Percentiles rank a stretch among this genome's conserved stretches.
Conservation (phyloP, 1,284 basidiomycete genomes). For the Cutaneotrichosporon mucoides region DNA sequence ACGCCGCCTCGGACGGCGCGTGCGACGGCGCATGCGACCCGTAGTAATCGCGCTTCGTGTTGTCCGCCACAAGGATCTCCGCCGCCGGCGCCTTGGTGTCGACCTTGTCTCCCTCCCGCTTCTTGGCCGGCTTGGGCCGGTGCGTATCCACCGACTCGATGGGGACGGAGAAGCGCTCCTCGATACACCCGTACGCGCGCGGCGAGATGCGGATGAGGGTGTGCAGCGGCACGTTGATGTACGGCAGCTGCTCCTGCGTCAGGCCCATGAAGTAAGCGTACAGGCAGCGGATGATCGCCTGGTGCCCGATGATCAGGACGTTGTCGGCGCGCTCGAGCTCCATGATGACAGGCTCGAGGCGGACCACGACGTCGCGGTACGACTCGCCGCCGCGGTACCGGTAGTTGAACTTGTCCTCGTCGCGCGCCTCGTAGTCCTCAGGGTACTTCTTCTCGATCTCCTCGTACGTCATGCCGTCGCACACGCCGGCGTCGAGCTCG, state of each 20-base stretch:
- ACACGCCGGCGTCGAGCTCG: conserved; percentile 97
- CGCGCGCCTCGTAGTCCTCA: conserved; percentile 96
- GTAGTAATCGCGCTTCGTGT: conserved; percentile 18
- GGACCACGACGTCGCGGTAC: conserved; percentile 91
- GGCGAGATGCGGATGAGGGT: conserved; percentile 98
- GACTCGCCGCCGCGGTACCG: conserved; percentile 92
- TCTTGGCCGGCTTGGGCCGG: conserved; percentile 68
- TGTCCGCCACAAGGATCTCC: neutral
- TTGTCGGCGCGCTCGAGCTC: conserved; percentile 97
- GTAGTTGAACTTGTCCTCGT: conserved; percentile 99
- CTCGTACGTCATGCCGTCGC: conserved; percentile 99
- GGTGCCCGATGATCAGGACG: conserved; percentile 91
- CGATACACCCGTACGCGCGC: conserved; percentile 97
- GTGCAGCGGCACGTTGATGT: conserved; percentile 94
- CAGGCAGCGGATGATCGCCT: conserved; percentile 87
- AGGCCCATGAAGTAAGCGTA: conserved; percentile 95
- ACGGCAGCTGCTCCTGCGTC: conserved; percentile 89
- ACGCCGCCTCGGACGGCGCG: neutral
- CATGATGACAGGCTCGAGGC: conserved; percentile 98
- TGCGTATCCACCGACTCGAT: conserved; percentile 92
- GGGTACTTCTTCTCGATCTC: conserved; percentile 97
- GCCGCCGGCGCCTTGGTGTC: too few species aligned
- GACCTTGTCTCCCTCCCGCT: conserved; percentile 8
- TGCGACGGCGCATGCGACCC: conserved; percentile 2
- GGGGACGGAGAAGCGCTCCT: conserved; percentile 81